Conservation (phyloP, 1,139 yeast genomes). For the Yamadazyma conglobata region DNA sequence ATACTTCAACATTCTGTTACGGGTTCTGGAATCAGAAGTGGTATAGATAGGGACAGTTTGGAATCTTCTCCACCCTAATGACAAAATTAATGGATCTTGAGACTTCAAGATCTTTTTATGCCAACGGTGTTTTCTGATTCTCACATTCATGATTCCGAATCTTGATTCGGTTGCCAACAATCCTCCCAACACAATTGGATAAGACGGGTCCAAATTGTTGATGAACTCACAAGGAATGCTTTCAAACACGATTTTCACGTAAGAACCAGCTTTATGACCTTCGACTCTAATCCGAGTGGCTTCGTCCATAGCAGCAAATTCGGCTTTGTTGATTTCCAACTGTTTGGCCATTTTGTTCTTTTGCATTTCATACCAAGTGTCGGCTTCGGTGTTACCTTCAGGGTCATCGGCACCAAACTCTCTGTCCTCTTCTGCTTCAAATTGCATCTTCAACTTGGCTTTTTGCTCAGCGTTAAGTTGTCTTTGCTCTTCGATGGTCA, state of each 20-base stretch:
- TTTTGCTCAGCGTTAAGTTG: slow-evolving; percentile 82
- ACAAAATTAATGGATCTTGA: slow-evolving; percentile 89
- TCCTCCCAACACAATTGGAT: slow-evolving; percentile 89
- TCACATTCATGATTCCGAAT: slow-evolving; percentile 88
- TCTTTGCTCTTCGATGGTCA: slow-evolving; percentile 67
- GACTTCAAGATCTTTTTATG: slow-evolving; percentile 93
- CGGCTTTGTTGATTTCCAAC: slow-evolving; percentile 85
- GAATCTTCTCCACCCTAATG: slow-evolving; percentile 98
- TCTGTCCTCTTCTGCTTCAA: slow-evolving; percentile 86
- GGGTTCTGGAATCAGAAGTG: slow-evolving; percentile 93
- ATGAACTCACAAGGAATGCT: slow-evolving; percentile 86
- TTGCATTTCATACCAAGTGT: slow-evolving; percentile 97
- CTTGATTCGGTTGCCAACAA: slow-evolving; percentile 84
- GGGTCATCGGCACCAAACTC: slow-evolving; percentile 73
- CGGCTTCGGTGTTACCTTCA: slow-evolving; percentile 72
- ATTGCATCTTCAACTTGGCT: slow-evolving; percentile 81
- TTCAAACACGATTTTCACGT: slow-evolving; percentile 85
- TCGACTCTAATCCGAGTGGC: slow-evolving; percentile 78
- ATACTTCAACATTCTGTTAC: slow-evolving; percentile 96
- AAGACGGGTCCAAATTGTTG: slow-evolving; percentile 79
- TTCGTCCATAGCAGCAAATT: slow-evolving; percentile 68
- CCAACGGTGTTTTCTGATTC: slow-evolving; percentile 98
- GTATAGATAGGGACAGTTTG: slow-evolving; percentile 95
- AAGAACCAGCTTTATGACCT: slow-evolving; percentile 92
- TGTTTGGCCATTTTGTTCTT: slow-evolving; percentile 97